These are phyloP conservation scores for Patellifolia procumbens DNA, from an alignment of 179 eudicot species.

Conservation along the genomic window DNA sequence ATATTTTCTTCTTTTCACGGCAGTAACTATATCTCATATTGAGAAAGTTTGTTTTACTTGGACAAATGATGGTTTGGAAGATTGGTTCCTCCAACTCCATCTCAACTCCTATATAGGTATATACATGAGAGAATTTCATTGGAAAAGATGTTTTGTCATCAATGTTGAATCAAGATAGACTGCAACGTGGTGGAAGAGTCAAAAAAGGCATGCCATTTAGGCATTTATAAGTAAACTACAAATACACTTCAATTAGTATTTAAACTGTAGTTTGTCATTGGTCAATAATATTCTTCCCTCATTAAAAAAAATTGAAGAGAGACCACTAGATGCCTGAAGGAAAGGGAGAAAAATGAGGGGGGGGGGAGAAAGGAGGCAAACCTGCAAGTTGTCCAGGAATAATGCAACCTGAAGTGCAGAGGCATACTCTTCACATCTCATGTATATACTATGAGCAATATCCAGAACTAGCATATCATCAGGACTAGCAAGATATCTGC, in stretches of 20 bases:
- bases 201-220: too few species aligned
- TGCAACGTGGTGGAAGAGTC: background rate
- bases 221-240: too few species aligned
- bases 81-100: background rate
- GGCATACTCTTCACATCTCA: conserved; percentile 73
- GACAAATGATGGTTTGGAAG: background rate
- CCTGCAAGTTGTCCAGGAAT: conserved; percentile 73
- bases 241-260: too few species aligned
- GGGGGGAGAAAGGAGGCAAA: conserved; percentile 23
- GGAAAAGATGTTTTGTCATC: too few species aligned
- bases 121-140: too few species aligned
- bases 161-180: too few species aligned
- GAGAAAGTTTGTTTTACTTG: background rate
- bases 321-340: background rate
- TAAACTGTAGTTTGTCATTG: background rate
- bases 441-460: conserved; percentile 64
- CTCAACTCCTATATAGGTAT: too few species aligned
- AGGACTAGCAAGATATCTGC: conserved; percentile 92
- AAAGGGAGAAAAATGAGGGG: background rate
- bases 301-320: background rate
- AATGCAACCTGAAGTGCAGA: conserved; percentile 90
- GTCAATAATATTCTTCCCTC: background rate
- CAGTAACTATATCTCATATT: background rate
- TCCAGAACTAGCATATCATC: conserved; percentile 82
- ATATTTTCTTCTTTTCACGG: background rate